Evolutionary conservation across 2,329 filamentous ascomycete genomes (phyloP), one percentile per base, ranked within the genome.

Genomic region (Pestalotiopsis sp.): DNA sequence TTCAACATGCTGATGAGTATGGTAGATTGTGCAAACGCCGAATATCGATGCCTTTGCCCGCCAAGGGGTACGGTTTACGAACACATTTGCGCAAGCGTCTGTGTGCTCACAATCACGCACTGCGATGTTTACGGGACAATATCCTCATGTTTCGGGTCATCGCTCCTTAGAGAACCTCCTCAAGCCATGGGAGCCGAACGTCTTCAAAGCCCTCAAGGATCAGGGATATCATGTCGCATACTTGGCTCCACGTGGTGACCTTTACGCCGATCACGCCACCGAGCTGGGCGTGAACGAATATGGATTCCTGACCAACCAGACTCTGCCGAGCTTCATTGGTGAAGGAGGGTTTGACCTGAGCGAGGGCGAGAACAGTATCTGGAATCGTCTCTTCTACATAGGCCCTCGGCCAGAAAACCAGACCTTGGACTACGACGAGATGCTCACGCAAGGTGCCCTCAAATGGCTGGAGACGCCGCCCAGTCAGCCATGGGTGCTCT

Each of bases 101-200:
- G 82, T 84, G 0, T 85, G 83, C 75, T 80, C 82, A 0, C 83
- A 85, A 68, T 84, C 82, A 4, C 77, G 83, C 67, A 84, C 82
- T 71, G 80, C 77, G 70, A 83, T 85, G 78, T 85, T 85, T 68
- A 85, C 82, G 0, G 83, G 82, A 13, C 78, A 76, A 9, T 85
- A 85, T 63, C 82, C 82, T 0, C 83, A 85, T 65, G 82, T 85
- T 14, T 79, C 74, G 25, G 83, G 84, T 0, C 82, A 85, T 71
- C 80, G 84, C 31, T 82, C 77, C 27, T 79, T 85, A 4, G 77
- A 85, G 20, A 84, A 84, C 49, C 77, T 85, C 9, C 80, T 85
- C 70, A 85, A 85, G 70, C 82, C 83, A 0, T 83, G 82, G 82
- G 83, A 85, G 70, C 82, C 81, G 1, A 85, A 85, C 62, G 64